Conservation (phyloP, 805 yeast genomes). For the Metschnikowia cubensis region DNA sequence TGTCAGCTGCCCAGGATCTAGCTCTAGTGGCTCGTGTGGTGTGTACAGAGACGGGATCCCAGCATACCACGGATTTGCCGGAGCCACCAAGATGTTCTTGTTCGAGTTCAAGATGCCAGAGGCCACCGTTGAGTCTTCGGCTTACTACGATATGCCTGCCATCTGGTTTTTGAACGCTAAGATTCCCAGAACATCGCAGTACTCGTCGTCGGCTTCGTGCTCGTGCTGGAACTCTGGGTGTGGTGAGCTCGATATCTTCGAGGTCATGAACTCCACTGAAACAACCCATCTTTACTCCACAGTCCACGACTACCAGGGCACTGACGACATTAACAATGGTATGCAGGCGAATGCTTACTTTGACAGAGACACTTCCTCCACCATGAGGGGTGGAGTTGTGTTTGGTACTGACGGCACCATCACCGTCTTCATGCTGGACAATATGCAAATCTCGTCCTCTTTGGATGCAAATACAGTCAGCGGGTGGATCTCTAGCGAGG, state of each 20-base stretch:
- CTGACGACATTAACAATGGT: slow-evolving; percentile 59
- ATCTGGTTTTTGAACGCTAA: slow-evolving; percentile 72
- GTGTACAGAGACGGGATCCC: slow-evolving; percentile 72
- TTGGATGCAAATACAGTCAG: slow-evolving; percentile 43
- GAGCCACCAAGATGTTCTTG: slow-evolving; percentile 64
- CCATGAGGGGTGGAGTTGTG: slow-evolving; percentile 70
- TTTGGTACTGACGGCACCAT: slow-evolving; percentile 60
- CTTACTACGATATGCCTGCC: slow-evolving; percentile 62
- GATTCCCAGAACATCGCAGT: slow-evolving; percentile 73
- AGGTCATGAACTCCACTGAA: slow-evolving; percentile 63
- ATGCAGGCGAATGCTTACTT: slow-evolving; percentile 54
- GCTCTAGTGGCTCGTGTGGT: slow-evolving; percentile 60
- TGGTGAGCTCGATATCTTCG: slow-evolving; percentile 77
- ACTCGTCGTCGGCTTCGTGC: slow-evolving; percentile 56
- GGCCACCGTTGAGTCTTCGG: slow-evolving; percentile 36
- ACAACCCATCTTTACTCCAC: slow-evolving; percentile 57
- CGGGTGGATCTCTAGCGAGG: slow-evolving; percentile 43
- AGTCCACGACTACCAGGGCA: slow-evolving; percentile 73
- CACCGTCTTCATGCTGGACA: slow-evolving; percentile 56
- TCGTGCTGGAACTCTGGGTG: slow-evolving; percentile 78
- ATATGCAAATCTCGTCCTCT: slow-evolving; percentile 45
- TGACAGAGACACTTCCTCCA: slow-evolving; percentile 45
- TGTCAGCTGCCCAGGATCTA: slow-evolving; percentile 53
- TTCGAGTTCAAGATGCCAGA: slow-evolving; percentile 68
- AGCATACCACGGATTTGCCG: slow-evolving; percentile 68